These are phyloP conservation scores for Geotrichum histeridarum DNA, from an alignment of 1,139 yeast species.

Conservation along the genomic window DNA sequence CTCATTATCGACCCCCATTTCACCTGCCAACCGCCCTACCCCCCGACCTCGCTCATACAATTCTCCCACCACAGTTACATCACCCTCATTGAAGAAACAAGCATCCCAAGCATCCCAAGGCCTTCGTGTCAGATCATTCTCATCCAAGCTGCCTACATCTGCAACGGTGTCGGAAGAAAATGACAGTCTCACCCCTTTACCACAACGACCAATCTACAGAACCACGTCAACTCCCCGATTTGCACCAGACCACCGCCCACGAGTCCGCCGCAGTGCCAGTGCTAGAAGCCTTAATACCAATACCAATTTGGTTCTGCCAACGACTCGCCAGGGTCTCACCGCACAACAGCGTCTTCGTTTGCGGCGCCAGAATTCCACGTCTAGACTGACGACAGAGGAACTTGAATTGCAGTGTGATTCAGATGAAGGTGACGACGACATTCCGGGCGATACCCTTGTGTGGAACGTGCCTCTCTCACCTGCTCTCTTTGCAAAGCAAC, in stretches of 20 bases:
- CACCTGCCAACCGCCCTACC: conserved; percentile 2
- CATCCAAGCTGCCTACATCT: conserved; percentile 2
- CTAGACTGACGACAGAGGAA: conserved; percentile 30
- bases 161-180: conserved; percentile 6
- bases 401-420: conserved; percentile 36
- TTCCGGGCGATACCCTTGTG: conserved; percentile 50
- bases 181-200: conserved; percentile 4
- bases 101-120: conserved; percentile 17
- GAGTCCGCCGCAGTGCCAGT: conserved; percentile 1
- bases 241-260: neutral
- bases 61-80: conserved; percentile 10
- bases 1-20: conserved; percentile 1
- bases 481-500: conserved; percentile 38
- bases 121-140: conserved; percentile 6
- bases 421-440: conserved; percentile 44
- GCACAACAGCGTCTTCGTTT: conserved; percentile 17
- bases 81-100: conserved; percentile 6
- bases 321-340: conserved; percentile 7
- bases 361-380: conserved; percentile 13
- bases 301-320: conserved; percentile 1
- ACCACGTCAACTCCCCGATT: conserved; percentile 18
- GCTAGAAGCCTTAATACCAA: conserved; percentile 1
- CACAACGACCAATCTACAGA: conserved; percentile 14
- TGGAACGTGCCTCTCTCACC: conserved; percentile 64
- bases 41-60: conserved; percentile 7